Base-by-base conservation (phyloP, 768 basidiomycete genomes). In the Sporobolomyces pararoseus region DNA sequence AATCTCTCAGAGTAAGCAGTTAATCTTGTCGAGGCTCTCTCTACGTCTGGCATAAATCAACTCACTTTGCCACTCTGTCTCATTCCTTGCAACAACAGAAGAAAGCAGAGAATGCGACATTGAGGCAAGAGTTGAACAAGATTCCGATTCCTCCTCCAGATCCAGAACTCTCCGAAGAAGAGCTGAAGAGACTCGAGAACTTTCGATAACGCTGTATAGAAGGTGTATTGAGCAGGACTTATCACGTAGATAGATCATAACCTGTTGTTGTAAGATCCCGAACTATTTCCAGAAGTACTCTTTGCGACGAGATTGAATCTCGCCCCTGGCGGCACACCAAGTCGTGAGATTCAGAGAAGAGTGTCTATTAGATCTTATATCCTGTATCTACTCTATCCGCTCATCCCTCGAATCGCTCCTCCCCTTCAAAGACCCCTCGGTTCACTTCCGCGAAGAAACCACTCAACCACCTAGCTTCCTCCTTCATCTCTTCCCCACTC, bases 401-500 rank as follows among this genome's bases (percentile, higher is more conserved):
- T 53, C 35, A 16, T n/a, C n/a, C n/a, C n/a, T n/a, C 63, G 23
- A 42, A 27, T 29, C 21, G 17, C 1, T 29, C 25, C 23, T 17
- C 35, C 23, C 31, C 35, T 35, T 65, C 66, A n/a, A 46, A 46
- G 7, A 2, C 34, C 7, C 37, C 55, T 29, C 68, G 39, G 7
- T 58, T 65, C 27, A 52, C 63, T n/a, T 54, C 66, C 37, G 63
- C 50, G 71, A 89, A 88, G 71, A 90, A 85, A 3, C 77, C 77
- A 64, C 79, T 82, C 39, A 93, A 78, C 88, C 88, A 89, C 25
- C 67, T 76, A 1, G 90, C 90, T 79, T 94, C 91, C 64, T 82
- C 81, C 78, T 86, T 85, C 91, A 93, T 93, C 66, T 93, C 91
- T 65, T 86, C 83, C 71, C 84, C 73, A 10, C 84, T 81, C 61